phyloP scores from a whole-genome alignment of 495 filamentous ascomycete species.

The Aspergillus cavernicola region DNA sequence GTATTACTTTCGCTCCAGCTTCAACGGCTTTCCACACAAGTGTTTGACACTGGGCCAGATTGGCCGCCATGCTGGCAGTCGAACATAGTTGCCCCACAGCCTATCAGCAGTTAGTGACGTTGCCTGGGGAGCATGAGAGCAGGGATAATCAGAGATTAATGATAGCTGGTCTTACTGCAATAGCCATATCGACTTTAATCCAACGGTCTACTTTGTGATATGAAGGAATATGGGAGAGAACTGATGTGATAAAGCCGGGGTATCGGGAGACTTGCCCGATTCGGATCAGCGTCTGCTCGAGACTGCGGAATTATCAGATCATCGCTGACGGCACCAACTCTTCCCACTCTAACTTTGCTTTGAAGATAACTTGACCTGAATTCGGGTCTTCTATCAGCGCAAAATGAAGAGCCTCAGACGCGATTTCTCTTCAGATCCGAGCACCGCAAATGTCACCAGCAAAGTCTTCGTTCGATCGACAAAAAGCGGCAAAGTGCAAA shows the following conservation, averaged over 20 bases:
- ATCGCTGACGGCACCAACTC: slow-evolving; percentile 13
- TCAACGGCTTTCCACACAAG: slow-evolving; percentile 69
- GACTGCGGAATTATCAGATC: slow-evolving; percentile 15
- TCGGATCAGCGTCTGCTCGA: slow-evolving; percentile 12
- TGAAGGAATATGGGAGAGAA: background rate
- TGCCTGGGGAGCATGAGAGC: background rate
- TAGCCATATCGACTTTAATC: slow-evolving; percentile 25
- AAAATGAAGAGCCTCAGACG: slow-evolving; percentile 90
- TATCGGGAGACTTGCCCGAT: slow-evolving; percentile 25
- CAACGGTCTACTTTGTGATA: background rate
- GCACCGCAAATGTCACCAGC: slow-evolving; percentile 75
- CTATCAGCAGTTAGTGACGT: slow-evolving; percentile 39
- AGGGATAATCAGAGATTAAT: background rate
- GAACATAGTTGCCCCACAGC: slow-evolving; percentile 87
- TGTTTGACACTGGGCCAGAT: slow-evolving; percentile 68
- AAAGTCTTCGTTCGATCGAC: slow-evolving; percentile 93
- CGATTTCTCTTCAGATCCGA: slow-evolving; percentile 61
- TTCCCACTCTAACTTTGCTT: slow-evolving; percentile 15
- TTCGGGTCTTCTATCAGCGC: slow-evolving; percentile 16
- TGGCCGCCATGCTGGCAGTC: slow-evolving; percentile 71
- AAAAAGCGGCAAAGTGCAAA: slow-evolving; percentile 93
- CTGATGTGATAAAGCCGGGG: background rate
- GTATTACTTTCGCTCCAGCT: slow-evolving; percentile 78
- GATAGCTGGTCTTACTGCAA: slow-evolving; percentile 28
- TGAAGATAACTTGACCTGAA: slow-evolving; percentile 12